Base-by-base conservation (phyloP, 2,329 filamentous ascomycete genomes). In the Aspergillus sp. region DNA sequence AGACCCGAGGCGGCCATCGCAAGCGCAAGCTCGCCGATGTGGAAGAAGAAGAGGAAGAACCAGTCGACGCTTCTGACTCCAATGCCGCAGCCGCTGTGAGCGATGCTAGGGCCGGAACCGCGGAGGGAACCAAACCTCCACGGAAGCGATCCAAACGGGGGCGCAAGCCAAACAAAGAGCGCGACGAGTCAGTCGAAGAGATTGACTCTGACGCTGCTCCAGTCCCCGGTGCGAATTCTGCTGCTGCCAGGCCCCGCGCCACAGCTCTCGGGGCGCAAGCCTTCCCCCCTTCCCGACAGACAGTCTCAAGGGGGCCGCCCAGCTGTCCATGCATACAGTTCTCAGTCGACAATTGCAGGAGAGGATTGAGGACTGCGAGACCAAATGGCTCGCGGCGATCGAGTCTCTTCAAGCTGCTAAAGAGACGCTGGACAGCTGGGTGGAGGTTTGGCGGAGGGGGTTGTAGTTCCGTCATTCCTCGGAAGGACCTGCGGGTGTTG, bases 321-420 rank as follows among this genome's bases (percentile, higher is more conserved):
- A 49, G 28, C 36, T 60, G 39, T 55, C 60, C 74, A 28, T 56
- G 68, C 71, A 53, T 37, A 78, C 70, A 10, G 79, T 77, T 2
- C 77, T 79, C 13, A 83, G 71, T 7, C 76, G 72, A 1, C 80
- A 85, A 5, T 76, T 77, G 1, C 73, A 78, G 2, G 72, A 65
- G 9, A 76, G 75, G 51, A 77, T 84, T 1, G 74, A 70, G 9
- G 78, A 69, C 1, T 81, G 78, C 5, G 76, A 77, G 26, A 75
- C 68, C 19, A 83, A 73, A 28, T 83, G 75, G 12, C 76, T 76
- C 42, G 78, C 72, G 39, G 50, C 53, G 26, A 49, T 47, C 9
- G 39, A 51, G 12, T 48, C 54, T n/a, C 43, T 59, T 28, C 38
- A 54, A 6, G 42, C 44, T 12, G 48, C 53, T 8, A 51, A 54